Conservation (phyloP, 352 stramenopile species). For the Peronospora tabacina region DNA sequence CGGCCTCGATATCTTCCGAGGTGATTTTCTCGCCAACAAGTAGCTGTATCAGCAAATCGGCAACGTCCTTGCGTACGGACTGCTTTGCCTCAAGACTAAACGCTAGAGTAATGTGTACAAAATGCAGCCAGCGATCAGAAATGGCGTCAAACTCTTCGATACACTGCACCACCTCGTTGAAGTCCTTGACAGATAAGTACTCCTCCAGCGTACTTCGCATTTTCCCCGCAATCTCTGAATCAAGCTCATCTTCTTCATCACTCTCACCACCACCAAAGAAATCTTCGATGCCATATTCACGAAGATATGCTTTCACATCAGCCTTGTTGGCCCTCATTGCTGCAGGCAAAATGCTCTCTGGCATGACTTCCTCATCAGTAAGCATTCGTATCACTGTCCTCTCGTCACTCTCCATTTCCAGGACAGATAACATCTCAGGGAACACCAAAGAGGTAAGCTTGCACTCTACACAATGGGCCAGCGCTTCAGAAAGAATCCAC, state of each 20-base stretch:
- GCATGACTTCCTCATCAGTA: conserved; percentile 65
- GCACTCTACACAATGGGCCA: conserved; percentile 49
- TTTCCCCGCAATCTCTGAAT: conserved; percentile 52
- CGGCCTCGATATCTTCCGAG: conserved; percentile 44
- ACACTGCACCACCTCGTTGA: conserved; percentile 66
- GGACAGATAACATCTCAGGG: conserved; percentile 59
- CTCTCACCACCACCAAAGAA: conserved; percentile 53
- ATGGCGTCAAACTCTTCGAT: conserved; percentile 52
- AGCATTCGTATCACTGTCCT: conserved; percentile 67
- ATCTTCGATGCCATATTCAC: conserved; percentile 50
- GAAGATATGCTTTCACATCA: conserved; percentile 50
- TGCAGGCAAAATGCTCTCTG: conserved; percentile 41
- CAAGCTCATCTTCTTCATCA: conserved; percentile 50
- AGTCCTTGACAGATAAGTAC: conserved; percentile 68
- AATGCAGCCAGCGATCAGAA: conserved; percentile 51
- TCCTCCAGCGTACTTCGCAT: conserved; percentile 70
- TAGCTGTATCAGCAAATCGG: conserved; percentile 38
- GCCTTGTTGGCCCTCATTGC: conserved; percentile 34
- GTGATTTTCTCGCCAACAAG: conserved; percentile 34
- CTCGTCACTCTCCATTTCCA: conserved; percentile 62
- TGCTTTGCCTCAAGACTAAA: conserved; percentile 51
- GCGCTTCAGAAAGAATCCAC: conserved; percentile 61
- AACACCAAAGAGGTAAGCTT: conserved; percentile 64
- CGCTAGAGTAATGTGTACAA: conserved; percentile 44
- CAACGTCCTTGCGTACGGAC: conserved; percentile 37